phyloP scores from a whole-genome alignment of 2,329 filamentous ascomycete species.

The Diaporthe citrichinensis region DNA sequence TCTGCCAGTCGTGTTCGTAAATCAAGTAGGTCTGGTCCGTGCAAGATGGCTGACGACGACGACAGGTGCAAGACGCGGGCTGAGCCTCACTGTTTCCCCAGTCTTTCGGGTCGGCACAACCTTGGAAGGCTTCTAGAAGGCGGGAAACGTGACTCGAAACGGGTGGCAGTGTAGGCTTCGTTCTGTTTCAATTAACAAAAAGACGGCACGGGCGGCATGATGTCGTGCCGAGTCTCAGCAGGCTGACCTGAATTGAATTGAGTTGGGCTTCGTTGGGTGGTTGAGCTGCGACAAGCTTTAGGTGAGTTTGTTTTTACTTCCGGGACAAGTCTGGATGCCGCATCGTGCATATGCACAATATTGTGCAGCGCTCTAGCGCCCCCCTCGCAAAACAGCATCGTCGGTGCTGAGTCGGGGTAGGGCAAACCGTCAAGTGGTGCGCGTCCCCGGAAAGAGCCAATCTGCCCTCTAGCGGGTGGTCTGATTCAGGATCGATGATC shows the following conservation, averaged over 20 bases:
- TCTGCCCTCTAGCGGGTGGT: neutral
- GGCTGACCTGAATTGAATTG: neutral
- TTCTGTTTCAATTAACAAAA: constrained; percentile 13
- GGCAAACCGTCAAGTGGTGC: neutral
- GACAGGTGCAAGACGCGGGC: neutral
- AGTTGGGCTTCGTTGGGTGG: neutral
- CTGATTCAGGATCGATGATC: constrained; percentile 32
- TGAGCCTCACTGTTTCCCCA: constrained; percentile 28
- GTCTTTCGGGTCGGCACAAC: constrained; percentile 12
- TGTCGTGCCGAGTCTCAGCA: constrained; percentile 10
- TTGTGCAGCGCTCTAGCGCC: constrained; percentile 19
- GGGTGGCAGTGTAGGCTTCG: constrained; percentile 28
- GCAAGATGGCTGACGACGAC: constrained; percentile 31
- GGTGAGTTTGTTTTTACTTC: constrained; percentile 13
- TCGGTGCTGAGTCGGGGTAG: neutral
- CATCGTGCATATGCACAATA: constrained; percentile 32
- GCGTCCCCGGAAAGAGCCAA: constrained; percentile 6
- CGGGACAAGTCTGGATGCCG: constrained; percentile 12
- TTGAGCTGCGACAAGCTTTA: constrained; percentile 17
- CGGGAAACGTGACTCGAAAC: constrained; percentile 23
- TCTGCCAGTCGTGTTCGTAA: neutral
- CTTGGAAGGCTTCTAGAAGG: constrained; percentile 8
- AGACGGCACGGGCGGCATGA: constrained; percentile 14
- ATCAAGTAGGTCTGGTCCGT: constrained; percentile 1
- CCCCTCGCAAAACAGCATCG: neutral